Evolutionary conservation across 2,329 filamentous ascomycete species (phyloP).

Genomic region (Polytolypa hystricis): DNA sequence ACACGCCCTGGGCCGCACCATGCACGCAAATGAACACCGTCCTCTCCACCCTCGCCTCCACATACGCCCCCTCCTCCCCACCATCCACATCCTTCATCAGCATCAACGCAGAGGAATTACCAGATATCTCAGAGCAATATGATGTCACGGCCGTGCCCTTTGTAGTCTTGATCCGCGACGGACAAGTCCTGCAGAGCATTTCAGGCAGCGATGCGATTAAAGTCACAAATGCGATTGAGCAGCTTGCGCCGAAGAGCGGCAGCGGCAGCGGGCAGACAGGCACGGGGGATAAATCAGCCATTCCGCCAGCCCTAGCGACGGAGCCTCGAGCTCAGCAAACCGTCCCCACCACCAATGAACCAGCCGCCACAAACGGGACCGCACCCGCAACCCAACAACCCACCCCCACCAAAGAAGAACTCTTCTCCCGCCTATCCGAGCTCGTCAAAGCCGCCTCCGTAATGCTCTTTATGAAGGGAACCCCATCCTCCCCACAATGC

Average conservation of each 20-base stretch:
- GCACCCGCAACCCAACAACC: constrained; percentile 18
- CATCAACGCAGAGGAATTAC: constrained; percentile 88
- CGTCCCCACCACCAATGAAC: constrained; percentile 17
- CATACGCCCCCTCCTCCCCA: constrained; percentile 61
- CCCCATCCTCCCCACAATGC: constrained; percentile 73
- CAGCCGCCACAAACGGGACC: constrained; percentile 18
- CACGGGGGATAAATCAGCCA: constrained; percentile 24
- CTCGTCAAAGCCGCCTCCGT: constrained; percentile 92
- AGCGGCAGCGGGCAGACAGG: constrained; percentile 19
- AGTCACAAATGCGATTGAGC: constrained; percentile 76
- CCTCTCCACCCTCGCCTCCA: constrained; percentile 71
- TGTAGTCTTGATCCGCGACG: constrained; percentile 68
- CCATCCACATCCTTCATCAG: constrained; percentile 69
- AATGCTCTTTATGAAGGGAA: constrained; percentile 99
- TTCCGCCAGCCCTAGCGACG: constrained; percentile 30
- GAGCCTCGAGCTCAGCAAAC: constrained; percentile 25
- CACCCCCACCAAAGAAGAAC: constrained; percentile 66
- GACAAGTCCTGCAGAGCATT: constrained; percentile 68
- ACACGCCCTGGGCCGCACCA: constrained; percentile 91
- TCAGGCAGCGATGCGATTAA: constrained; percentile 82
- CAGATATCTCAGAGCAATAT: constrained; percentile 83
- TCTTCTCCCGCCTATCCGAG: constrained; percentile 68
- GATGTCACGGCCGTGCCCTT: constrained; percentile 91
- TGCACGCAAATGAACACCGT: constrained; percentile 90
- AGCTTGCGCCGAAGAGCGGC: constrained; percentile 49